phyloP scores from a whole-genome alignment of 148 eudicot genomes.

The Chenopodium album region DNA sequence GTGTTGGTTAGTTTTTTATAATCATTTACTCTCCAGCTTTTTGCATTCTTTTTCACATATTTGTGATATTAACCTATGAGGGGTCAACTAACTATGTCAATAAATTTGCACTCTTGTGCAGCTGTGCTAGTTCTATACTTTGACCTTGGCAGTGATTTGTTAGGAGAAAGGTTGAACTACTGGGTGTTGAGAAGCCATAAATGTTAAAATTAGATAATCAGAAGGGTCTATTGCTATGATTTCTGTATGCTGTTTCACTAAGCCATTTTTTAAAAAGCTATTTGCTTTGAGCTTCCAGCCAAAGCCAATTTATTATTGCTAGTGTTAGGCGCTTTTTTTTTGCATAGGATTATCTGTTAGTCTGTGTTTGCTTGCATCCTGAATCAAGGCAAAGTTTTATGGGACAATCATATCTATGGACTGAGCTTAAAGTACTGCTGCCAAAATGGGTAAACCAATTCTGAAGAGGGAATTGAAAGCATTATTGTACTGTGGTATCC shows the following conservation, averaged over 20 bases:
- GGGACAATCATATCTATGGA: neutral
- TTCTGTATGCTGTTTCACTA: too few species aligned
- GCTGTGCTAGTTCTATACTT: neutral
- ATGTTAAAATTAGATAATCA: too few species aligned
- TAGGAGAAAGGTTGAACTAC: neutral
- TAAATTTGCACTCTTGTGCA: neutral
- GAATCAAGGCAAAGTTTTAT: neutral
- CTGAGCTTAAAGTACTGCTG: neutral
- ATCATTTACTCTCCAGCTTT: neutral
- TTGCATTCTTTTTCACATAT: neutral
- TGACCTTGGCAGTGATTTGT: neutral
- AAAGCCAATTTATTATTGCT: neutral
- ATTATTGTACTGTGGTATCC: neutral
- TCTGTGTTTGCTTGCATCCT: neutral
- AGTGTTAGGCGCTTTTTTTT: neutral
- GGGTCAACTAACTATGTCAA: neutral
- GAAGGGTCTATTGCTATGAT: too few species aligned
- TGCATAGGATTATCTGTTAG: neutral
- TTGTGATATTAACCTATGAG: neutral
- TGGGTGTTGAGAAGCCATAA: too few species aligned
- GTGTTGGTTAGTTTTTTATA: slow-evolving; percentile 57
- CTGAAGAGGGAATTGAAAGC: neutral
- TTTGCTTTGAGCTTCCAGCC: too few species aligned
- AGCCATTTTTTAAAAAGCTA: too few species aligned
- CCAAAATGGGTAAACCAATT: neutral